Percentiles rank a stretch among this genome's conserved stretches.
These are phyloP conservation scores for Suillus clintonianus DNA, from an alignment of 768 basidiomycete genomes.

Conservation along the genomic window DNA sequence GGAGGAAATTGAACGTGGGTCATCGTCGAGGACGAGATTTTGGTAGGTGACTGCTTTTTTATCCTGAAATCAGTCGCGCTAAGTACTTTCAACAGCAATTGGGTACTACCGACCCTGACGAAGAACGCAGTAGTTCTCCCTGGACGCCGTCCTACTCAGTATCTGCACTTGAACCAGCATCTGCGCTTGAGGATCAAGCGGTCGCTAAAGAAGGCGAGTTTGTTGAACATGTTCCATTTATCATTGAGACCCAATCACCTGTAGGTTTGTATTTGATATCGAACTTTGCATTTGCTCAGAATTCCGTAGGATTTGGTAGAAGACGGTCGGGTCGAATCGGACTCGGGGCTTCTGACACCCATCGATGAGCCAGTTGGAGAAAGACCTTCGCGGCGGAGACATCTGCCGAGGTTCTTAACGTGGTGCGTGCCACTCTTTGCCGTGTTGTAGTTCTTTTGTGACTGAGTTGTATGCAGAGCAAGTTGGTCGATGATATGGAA, in stretches of 20 bases:
- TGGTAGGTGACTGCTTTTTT: slow-evolving; percentile 1
- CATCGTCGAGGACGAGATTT: slow-evolving; percentile 5
- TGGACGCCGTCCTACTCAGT: slow-evolving; percentile 41
- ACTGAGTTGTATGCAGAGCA: not conserved
- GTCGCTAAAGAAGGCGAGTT: slow-evolving; percentile 8
- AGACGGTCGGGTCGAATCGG: not conserved
- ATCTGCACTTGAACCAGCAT: slow-evolving; percentile 8
- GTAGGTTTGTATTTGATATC: not conserved
- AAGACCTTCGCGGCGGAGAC: slow-evolving; percentile 3
- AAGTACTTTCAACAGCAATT: not conserved
- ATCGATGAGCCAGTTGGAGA: slow-evolving; percentile 11
- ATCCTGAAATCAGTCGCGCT: not conserved
- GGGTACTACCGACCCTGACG: not conserved
- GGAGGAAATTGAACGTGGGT: slow-evolving; percentile 13
- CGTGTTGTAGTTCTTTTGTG: not conserved
- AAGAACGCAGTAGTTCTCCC: slow-evolving; percentile 25
- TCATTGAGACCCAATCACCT: not conserved
- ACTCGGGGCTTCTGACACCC: slow-evolving; percentile 3
- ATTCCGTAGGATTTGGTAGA: not conserved
- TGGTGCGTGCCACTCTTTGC: not conserved
- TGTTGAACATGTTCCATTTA: slow-evolving; percentile 16
- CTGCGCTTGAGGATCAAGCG: not conserved
- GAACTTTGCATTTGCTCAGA: not conserved
- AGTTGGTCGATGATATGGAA: not conserved
- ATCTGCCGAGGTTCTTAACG: not conserved